Conservation (phyloP, 2,329 filamentous ascomycete genomes). For the Trichoderma citrinoviride region DNA sequence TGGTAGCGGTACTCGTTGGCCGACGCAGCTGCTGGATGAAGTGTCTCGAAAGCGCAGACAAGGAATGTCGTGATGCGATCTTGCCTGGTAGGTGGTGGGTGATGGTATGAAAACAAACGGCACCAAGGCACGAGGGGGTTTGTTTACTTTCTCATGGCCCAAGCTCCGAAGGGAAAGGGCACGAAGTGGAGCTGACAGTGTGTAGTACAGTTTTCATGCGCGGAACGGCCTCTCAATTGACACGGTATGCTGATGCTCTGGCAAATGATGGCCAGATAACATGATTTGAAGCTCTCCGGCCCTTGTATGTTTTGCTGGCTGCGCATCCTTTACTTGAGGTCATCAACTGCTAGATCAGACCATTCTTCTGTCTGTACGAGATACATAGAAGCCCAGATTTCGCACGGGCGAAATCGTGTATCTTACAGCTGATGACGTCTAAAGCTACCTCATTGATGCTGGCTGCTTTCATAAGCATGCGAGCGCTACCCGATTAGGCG, state of each 20-base stretch:
- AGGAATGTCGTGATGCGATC: conserved; percentile 23
- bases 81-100: conserved; percentile 9
- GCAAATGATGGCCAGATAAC: background rate
- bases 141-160: conserved; percentile 30
- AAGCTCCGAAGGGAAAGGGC: conserved; percentile 20
- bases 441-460: too few relatives aligned
- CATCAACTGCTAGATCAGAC: too few relatives aligned
- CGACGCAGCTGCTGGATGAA: conserved; percentile 6
- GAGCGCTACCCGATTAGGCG: too few relatives aligned
- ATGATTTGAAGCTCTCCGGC: background rate
- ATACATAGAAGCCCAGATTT: too few relatives aligned
- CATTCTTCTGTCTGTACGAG: too few relatives aligned
- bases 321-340: too few relatives aligned
- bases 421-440: too few relatives aligned
- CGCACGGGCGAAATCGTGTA: too few relatives aligned
- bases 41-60: conserved; percentile 10
- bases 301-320: too few relatives aligned
- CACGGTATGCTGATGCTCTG: conserved; percentile 8
- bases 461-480: too few relatives aligned
- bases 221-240: too few relatives aligned
- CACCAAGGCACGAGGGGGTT: conserved; percentile 26
- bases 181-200: conserved; percentile 3
- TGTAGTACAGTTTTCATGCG: background rate
- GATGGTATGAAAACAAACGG: conserved; percentile 25
- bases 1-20: conserved; percentile 9